phyloP scores from a whole-genome alignment of 768 basidiomycete species.

The Hebeloma cylindrosporum region DNA sequence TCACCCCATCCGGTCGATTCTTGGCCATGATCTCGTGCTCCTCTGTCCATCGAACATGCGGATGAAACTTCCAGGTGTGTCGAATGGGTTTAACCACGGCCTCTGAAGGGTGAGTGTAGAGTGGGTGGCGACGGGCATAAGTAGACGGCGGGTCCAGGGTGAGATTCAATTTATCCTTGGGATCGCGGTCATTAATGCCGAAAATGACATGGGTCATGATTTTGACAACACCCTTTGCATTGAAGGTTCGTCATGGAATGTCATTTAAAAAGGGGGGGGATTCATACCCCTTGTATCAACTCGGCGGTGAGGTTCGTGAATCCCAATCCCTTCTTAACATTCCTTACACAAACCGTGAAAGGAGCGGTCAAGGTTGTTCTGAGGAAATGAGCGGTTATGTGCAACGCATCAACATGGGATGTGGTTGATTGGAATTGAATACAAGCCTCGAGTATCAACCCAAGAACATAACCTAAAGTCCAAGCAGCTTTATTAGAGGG shows the following conservation, averaged over 20 bases:
- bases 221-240: conserved; percentile 41
- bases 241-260: no score
- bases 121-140: conserved; percentile 59
- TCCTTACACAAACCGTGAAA: conserved; percentile 49
- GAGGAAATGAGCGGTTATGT: conserved; percentile 61
- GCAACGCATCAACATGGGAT: conserved; percentile 54
- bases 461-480: conserved; percentile 56
- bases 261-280: no score
- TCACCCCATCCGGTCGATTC: conserved; percentile 38
- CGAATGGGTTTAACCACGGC: conserved; percentile 26
- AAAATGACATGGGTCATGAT: conserved; percentile 59
- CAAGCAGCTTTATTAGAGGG: neutral
- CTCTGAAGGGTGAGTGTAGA: conserved; percentile 52
- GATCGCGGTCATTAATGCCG: conserved; percentile 40
- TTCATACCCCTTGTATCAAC: conserved; percentile 56
- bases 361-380: conserved; percentile 38
- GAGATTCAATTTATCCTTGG: conserved; percentile 24
- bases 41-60: conserved; percentile 34
- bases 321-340: conserved; percentile 47
- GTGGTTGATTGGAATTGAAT: conserved; percentile 49
- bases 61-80: conserved; percentile 35
- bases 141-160: conserved; percentile 51
- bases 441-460: conserved; percentile 53
- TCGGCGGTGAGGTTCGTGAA: conserved; percentile 62
- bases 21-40: conserved; percentile 42